Evolutionary conservation across 805 yeast species (phyloP).

Genomic region (Pichia manshurica): DNA sequence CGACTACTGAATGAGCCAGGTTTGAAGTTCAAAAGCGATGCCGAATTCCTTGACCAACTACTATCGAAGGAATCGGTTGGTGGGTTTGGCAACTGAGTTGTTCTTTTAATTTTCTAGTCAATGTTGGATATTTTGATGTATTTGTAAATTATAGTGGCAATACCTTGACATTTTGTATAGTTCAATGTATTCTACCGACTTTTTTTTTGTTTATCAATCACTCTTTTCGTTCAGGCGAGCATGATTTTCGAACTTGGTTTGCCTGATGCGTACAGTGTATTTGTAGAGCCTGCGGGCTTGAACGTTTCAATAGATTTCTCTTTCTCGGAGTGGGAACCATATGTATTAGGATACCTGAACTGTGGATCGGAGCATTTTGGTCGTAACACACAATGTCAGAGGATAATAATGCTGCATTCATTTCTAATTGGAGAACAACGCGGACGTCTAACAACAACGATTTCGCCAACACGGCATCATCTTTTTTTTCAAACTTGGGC

Average conservation of each 20-base stretch:
- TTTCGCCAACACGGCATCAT: constrained; percentile 8
- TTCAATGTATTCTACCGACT: no score
- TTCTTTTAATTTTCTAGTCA: not conserved
- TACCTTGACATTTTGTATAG: no score
- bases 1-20: constrained; percentile 4
- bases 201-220: no score
- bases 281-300: no score
- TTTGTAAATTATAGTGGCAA: not conserved
- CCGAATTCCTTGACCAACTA: constrained; percentile 14
- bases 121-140: not conserved
- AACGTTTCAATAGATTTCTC: no score
- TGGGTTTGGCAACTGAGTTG: not conserved
- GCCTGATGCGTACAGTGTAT: no score
- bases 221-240: no score
- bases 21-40: constrained; percentile 9
- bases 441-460: constrained; percentile 12
- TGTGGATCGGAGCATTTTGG: no score
- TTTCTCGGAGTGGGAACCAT: no score
- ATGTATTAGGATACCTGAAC: no score
- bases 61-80: constrained; percentile 11
- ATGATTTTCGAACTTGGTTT: no score
- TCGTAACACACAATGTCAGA: not conserved
- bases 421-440: constrained; percentile 26
- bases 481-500: constrained; percentile 14
- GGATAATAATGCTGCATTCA: constrained; percentile 22